Evolutionary conservation across 352 stramenopile genomes (phyloP), one percentile per base, ranked within the genome.

Genomic region (Pythium brachiatum): DNA sequence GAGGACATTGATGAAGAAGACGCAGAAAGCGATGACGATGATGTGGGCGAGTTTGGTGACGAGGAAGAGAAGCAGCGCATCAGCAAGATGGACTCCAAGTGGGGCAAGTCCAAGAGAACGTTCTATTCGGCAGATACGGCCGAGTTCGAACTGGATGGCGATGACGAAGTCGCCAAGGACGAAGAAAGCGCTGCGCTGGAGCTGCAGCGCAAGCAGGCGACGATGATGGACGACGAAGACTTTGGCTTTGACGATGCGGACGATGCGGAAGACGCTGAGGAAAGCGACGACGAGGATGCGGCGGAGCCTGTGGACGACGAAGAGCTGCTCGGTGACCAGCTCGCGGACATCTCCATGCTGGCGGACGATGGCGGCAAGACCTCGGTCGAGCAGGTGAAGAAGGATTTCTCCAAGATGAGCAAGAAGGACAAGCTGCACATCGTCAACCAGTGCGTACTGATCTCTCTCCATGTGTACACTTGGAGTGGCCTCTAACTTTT

Each of bases 381-480:
- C 18, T 73, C 69, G n/a, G 64, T 94, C n/a, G 82, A 94, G 41
- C 75, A 84, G 38, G 81, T 94, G 53, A 78, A 79, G 27, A 91
- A 84, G 60, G 84, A 94, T 60, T 94, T 92, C 39, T 92, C 80
- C 25, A 94, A 92, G 67, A 75, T 95, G 70, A 82, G 81, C 53
- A 92, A 89, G 77, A 91, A 92, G 55, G 83, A 92, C 64, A 94
- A 95, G 68, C 73, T 95, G 20, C 78, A 89, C 66, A 89, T 95
- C 52, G 83, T 95, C 25, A 91, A 92, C 57, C 79, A 93, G 80
- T 94, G 63, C 60, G 76, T 80, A 27, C 20, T 8, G 47, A 9
- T 65, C 3, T 39, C 11, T 5, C 6, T 41, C 0, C 9, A 6
- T 23, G 21, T 62, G 27, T 13, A 29, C 25, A 11, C 23, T 44